A percentile compares a stretch with the other conserved stretches of the same genome.
Evolutionary conservation across 768 basidiomycete species (phyloP).

Genomic region (Rhodotorula kratochvilovae): DNA sequence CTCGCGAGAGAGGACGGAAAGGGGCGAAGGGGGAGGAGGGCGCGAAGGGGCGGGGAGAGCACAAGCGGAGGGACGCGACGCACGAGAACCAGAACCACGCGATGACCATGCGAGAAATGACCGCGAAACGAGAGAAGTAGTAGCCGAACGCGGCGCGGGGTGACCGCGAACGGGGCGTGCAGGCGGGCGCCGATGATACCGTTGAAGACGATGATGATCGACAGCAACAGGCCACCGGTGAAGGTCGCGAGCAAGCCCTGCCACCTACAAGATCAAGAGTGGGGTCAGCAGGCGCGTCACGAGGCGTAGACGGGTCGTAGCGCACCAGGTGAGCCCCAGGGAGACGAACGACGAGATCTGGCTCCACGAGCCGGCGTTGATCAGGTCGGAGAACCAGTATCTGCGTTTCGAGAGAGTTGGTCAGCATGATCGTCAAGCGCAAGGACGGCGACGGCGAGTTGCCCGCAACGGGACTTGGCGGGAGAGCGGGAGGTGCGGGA

Average conservation of each 20-base stretch:
- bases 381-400: constrained; percentile 25
- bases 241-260: constrained; percentile 32
- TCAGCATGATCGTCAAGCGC: too few relatives aligned
- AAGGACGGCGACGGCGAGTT: too few relatives aligned
- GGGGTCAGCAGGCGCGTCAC: neutral
- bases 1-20: neutral
- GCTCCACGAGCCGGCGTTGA: constrained; percentile 17
- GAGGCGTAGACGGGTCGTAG: neutral
- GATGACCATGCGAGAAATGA: constrained; percentile 27
- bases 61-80: neutral
- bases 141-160: constrained; percentile 19
- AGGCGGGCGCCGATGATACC: constrained; percentile 19
- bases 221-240: constrained; percentile 21
- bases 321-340: constrained; percentile 16
- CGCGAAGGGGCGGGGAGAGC: neutral
- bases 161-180: constrained; percentile 31
- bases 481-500: too few relatives aligned
- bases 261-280: constrained; percentile 2
- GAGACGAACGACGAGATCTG: constrained; percentile 27
- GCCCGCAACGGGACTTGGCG: too few relatives aligned
- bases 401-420: neutral
- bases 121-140: constrained; percentile 28
- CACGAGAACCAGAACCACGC: constrained; percentile 35
- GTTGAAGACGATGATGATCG: constrained; percentile 23
- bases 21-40: too few relatives aligned